These are phyloP conservation scores for Hyaloperonospora arabidopsidis DNA, from an alignment of 352 stramenopile species.

Conservation along the genomic window DNA sequence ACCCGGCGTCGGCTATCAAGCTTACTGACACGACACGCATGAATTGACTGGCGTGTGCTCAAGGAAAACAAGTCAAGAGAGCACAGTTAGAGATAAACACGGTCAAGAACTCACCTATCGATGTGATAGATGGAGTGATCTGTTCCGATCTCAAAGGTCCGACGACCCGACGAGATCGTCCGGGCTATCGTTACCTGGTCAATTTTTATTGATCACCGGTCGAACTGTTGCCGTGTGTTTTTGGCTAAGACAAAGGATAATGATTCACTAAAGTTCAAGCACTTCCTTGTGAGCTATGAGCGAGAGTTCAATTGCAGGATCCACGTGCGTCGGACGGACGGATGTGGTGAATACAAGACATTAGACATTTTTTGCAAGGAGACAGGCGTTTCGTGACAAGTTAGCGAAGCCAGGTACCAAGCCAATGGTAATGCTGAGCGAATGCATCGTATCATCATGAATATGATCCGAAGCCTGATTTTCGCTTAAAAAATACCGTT, in stretches of 20 bases:
- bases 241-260: neutral
- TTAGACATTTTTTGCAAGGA: neutral
- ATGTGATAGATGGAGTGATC: too few species aligned
- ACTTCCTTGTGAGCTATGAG: neutral
- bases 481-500: neutral
- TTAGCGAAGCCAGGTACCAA: too few species aligned
- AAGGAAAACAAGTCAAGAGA: too few species aligned
- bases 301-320: constrained; percentile 2
- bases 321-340: neutral
- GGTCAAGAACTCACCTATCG: too few species aligned
- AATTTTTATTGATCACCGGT: neutral
- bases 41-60: too few species aligned
- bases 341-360: neutral
- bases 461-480: neutral
- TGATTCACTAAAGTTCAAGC: neutral
- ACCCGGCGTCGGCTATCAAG: too few species aligned
- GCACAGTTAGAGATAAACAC: too few species aligned
- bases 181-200: too few species aligned
- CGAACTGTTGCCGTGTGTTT: neutral
- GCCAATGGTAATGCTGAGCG: neutral
- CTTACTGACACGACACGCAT: too few species aligned
- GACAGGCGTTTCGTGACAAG: neutral
- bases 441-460: neutral
- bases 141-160: too few species aligned
- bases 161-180: too few species aligned